Evolutionary conservation across 2,329 filamentous ascomycete genomes (phyloP).

Genomic region (Amylocarpus encephaloides): DNA sequence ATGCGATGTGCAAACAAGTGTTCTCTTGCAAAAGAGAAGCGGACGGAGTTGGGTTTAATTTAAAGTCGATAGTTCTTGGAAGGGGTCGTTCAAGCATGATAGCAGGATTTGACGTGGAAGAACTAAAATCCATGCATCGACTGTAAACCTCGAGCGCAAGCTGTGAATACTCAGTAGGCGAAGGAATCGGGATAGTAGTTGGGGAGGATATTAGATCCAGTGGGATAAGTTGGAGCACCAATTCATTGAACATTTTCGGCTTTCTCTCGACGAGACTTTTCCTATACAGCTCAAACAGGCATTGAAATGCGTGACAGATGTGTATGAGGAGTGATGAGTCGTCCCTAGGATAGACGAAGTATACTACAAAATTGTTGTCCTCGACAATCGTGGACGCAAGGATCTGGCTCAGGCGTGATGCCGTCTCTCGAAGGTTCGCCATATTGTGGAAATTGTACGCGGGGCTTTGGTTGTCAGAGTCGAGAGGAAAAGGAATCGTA

Average conservation of each 20-base stretch:
- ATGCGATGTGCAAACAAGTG: slow-evolving; percentile 73
- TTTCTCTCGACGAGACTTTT: slow-evolving; percentile 44
- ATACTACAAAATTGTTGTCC: slow-evolving; percentile 62
- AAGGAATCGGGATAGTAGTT: slow-evolving; percentile 55
- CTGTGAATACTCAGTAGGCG: slow-evolving; percentile 51
- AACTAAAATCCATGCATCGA: slow-evolving; percentile 56
- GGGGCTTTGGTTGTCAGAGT: slow-evolving; percentile 34
- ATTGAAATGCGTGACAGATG: slow-evolving; percentile 67
- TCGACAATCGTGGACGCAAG: slow-evolving; percentile 31
- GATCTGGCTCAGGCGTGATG: slow-evolving; percentile 24
- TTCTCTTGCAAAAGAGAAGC: slow-evolving; percentile 71
- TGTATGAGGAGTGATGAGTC: slow-evolving; percentile 58
- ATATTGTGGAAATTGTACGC: slow-evolving; percentile 13
- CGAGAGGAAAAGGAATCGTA: slow-evolving; percentile 25
- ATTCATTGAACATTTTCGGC: slow-evolving; percentile 47
- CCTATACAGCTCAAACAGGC: slow-evolving; percentile 61
- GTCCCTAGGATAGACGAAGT: slow-evolving; percentile 65
- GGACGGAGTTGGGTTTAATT: slow-evolving; percentile 60
- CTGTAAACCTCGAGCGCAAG: slow-evolving; percentile 74
- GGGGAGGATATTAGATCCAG: slow-evolving; percentile 60
- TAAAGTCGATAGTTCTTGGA: slow-evolving; percentile 70
- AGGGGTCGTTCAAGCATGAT: slow-evolving; percentile 65
- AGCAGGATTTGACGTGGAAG: slow-evolving; percentile 58
- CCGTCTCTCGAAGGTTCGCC: slow-evolving; percentile 26
- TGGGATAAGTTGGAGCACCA: slow-evolving; percentile 74